These are phyloP conservation scores for Podila minutissima DNA, from an alignment of 192 early-diverging fungal species.

Conservation along the genomic window DNA sequence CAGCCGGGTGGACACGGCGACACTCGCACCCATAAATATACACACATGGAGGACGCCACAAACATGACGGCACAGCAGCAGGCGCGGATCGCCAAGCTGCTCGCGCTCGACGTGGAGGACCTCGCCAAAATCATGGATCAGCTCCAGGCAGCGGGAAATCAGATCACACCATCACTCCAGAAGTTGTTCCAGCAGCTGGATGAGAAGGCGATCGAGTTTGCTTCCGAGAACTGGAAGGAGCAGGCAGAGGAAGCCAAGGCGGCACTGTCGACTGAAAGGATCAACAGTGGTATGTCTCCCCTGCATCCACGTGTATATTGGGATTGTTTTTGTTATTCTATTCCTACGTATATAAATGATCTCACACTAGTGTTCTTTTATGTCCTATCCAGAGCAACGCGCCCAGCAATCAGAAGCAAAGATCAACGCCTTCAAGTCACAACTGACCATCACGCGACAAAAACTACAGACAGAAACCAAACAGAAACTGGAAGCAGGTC, in stretches of 20 bases:
- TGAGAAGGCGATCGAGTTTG: conserved; percentile 16
- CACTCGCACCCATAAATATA: no score
- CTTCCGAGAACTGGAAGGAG: conserved; percentile 24
- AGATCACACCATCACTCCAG: conserved; percentile 6
- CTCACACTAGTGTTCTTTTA: neutral
- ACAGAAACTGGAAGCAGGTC: conserved; percentile 27
- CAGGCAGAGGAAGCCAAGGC: conserved; percentile 43
- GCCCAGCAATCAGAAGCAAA: conserved; percentile 32
- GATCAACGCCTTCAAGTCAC: conserved; percentile 20
- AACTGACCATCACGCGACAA: conserved; percentile 14
- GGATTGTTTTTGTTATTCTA: neutral
- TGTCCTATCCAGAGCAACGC: conserved; percentile 33
- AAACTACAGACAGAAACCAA: conserved; percentile 19
- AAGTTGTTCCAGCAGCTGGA: conserved; percentile 29
- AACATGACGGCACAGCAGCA: conserved; percentile 27
- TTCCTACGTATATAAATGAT: neutral
- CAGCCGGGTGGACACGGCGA: neutral
- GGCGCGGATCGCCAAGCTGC: conserved; percentile 33
- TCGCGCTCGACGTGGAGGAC: conserved; percentile 31
- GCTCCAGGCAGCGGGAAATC: conserved; percentile 15
- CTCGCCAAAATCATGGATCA: conserved; percentile 24
- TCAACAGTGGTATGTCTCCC: conserved; percentile 32
- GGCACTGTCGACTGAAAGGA: conserved; percentile 25
- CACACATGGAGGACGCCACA: conserved; percentile 32
- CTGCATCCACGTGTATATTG: neutral